Evolutionary conservation across 2,329 filamentous ascomycete species (phyloP), one percentile per base, ranked within the genome.

Genomic region (Alternaria consortialis): DNA sequence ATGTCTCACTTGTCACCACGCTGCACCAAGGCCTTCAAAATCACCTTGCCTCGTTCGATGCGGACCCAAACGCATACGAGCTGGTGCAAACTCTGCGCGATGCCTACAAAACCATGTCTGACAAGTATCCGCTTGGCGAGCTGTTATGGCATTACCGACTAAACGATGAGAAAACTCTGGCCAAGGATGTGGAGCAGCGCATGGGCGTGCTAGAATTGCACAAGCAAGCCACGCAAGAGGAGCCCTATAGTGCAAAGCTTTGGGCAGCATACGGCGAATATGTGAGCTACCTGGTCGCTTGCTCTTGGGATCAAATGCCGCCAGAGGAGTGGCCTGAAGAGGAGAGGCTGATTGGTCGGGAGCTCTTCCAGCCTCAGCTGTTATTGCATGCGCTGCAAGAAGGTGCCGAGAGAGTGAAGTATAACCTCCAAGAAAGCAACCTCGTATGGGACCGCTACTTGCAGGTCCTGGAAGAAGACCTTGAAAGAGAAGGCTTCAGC

Each of bases 261-360:
- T 95, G 92, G 92, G 84, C 89, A 61, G 85, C 88, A 29, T 94
- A 94, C 74, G 92, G 90, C 77, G 88, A 93, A 70, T 94, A 90
- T 79, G 88, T 94, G 64, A 89, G 90, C 84, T 86, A 86, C 20
- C 87, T 93, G 11, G 89, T 91, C 77, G 84, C 84, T 53, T 86
- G 87, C 66, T 88, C 87, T 69, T 87, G 89, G 75, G 84, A 84
- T 59, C 78, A 80, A 55, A 83, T 86, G 9, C 73, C 74, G 7
- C 76, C 76, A 29, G 75, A 78, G 54, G 72, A 75, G 27, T 84
- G 82, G 86, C 80, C 88, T 7, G 85, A 88, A 29, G 90, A 93
- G 29, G 91, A 94, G 68, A 87, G 87, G 70, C 80, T 85, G 52
- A 81, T 91, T 60, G 91, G 89, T 52, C 86, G 87, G 68, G 90